Evolutionary conservation across 2,329 filamentous ascomycete genomes (phyloP).

Genomic region (Chalaropsis thielavioides): DNA sequence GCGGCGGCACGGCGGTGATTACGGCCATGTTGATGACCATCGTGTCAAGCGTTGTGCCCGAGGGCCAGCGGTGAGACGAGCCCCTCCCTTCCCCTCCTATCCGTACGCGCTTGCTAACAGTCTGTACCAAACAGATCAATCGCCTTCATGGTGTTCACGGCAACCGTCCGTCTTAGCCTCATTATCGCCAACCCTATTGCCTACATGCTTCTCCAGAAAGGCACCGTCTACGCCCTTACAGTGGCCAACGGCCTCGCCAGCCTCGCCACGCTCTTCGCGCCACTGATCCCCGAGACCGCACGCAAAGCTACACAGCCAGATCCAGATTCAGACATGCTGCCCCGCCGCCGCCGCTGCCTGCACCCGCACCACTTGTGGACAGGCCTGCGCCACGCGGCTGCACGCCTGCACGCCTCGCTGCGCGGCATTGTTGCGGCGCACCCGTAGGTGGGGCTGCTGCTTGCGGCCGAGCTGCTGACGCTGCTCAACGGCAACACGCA

Average conservation of each 20-base stretch:
- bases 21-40: slow-evolving; percentile 2
- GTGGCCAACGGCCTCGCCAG: slow-evolving; percentile 1
- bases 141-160: slow-evolving; percentile 16
- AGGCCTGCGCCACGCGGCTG: neutral
- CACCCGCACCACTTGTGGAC: neutral
- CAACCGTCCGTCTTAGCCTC: slow-evolving; percentile 4
- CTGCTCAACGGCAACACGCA: neutral
- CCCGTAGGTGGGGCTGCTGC: slow-evolving; percentile 8
- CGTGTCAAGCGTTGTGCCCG: neutral
- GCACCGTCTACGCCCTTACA: slow-evolving; percentile 8
- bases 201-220: slow-evolving; percentile 15
- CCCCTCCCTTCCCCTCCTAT: no score
- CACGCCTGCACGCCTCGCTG: neutral
- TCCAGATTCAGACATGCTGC: no score
- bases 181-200: slow-evolving; percentile 18
- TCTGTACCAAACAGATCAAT: neutral
- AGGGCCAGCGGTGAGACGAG: slow-evolving; percentile 3
- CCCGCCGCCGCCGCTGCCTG: neutral
- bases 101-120: no score
- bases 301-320: neutral
- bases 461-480: slow-evolving; percentile 1
- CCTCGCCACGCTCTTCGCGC: slow-evolving; percentile 1
- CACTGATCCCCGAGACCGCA: slow-evolving; percentile 15
- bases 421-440: neutral
- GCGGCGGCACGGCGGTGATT: neutral